A percentile compares a stretch with the other conserved stretches of the same genome.
phyloP scores from a whole-genome alignment of 2,329 filamentous ascomycete species.

The Myriosclerotinia curreyana region DNA sequence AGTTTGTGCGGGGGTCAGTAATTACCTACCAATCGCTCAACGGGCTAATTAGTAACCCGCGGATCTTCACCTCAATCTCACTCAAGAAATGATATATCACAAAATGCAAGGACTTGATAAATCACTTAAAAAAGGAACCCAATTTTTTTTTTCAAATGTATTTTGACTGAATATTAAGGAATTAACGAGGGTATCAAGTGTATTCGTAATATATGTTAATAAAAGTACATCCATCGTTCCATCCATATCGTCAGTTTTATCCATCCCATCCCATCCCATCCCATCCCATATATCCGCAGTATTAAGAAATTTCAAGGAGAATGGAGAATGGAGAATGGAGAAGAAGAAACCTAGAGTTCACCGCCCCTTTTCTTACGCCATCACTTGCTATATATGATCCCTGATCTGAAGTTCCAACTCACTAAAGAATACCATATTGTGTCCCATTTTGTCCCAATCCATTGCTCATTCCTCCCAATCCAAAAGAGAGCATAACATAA shows the following conservation, averaged over 20 bases:
- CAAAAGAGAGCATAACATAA: background rate
- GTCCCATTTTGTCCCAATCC: constrained; percentile 1
- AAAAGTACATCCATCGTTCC: constrained; percentile 20
- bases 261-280: background rate
- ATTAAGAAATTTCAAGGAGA: constrained; percentile 4
- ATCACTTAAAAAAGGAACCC: background rate
- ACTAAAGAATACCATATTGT: background rate
- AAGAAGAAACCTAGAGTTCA: background rate
- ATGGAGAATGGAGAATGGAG: background rate
- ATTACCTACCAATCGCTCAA: constrained; percentile 17
- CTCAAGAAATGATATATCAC: constrained; percentile 5
- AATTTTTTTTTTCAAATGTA: background rate
- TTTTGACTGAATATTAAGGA: background rate
- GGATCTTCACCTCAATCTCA: background rate
- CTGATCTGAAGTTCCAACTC: background rate
- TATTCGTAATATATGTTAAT: constrained; percentile 10
- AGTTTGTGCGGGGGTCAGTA: constrained; percentile 13
- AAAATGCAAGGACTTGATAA: background rate
- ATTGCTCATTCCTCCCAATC: background rate
- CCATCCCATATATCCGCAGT: constrained; percentile 5
- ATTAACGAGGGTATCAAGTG: constrained; percentile 15
- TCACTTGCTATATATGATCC: constrained; percentile 17
- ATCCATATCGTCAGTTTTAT: constrained; percentile 3
- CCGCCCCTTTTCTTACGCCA: constrained; percentile 17
- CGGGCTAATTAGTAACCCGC: constrained; percentile 17